A percentile compares a stretch with the other conserved stretches of the same genome.
Evolutionary conservation across 176 grass and related monocot species (phyloP).

Genomic region (Hsuehochloa calcarea): DNA sequence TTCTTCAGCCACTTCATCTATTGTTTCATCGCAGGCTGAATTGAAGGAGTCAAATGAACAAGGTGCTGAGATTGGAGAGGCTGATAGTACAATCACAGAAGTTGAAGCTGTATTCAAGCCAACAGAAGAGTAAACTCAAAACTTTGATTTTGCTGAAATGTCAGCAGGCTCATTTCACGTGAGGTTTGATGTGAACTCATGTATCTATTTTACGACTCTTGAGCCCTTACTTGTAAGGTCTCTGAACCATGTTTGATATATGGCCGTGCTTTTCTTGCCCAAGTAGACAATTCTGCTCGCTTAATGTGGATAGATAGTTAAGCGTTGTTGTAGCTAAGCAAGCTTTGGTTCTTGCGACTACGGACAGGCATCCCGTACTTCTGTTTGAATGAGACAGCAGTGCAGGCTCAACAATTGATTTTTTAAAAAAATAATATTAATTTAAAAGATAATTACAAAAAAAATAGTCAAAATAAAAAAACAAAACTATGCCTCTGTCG

Average conservation of each 20-base stretch:
- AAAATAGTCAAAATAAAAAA: too few relatives aligned
- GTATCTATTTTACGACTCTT: background rate
- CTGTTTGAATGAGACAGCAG: too few relatives aligned
- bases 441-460: too few relatives aligned
- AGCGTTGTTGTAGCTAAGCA: background rate
- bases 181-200: background rate
- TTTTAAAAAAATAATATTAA: too few relatives aligned
- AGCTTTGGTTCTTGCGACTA: background rate
- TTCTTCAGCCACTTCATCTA: background rate
- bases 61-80: slow-evolving; percentile 71
- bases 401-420: too few relatives aligned
- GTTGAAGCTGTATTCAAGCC: slow-evolving; percentile 61
- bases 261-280: background rate
- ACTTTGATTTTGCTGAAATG: background rate
- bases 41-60: slow-evolving; percentile 75
- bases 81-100: slow-evolving; percentile 59
- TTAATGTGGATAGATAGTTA: background rate
- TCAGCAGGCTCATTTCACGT: background rate
- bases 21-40: slow-evolving; percentile 48
- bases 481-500: too few relatives aligned
- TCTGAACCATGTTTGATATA: background rate
- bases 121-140: slow-evolving; percentile 18
- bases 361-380: background rate
- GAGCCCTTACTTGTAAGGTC: background rate
- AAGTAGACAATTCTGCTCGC: background rate